Percentiles rank a stretch among this genome's conserved stretches.
These are phyloP conservation scores for Ophiosphaerella narmari DNA, from an alignment of 2,329 filamentous ascomycete genomes.

Conservation along the genomic window DNA sequence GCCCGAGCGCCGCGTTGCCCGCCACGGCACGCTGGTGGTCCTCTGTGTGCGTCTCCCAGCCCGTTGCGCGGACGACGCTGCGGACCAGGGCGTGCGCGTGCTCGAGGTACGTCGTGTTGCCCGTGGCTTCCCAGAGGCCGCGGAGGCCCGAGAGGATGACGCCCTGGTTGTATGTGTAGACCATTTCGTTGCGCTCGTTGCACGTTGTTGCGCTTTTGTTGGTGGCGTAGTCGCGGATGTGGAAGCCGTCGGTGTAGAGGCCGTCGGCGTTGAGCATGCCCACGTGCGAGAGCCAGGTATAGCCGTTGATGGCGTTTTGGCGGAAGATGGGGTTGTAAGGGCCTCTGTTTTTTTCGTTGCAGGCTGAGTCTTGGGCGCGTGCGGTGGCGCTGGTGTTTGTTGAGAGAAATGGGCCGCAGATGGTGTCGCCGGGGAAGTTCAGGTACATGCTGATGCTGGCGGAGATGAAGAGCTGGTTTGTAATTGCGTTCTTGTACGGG, in stretches of 20 bases:
- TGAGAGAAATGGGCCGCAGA: slow-evolving; percentile 68
- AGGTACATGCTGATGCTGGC: slow-evolving; percentile 89
- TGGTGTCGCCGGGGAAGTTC: slow-evolving; percentile 80
- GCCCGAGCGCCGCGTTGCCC: slow-evolving; percentile 70
- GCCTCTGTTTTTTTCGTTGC: slow-evolving; percentile 1
- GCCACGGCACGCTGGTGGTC: background rate
- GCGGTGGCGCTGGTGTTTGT: slow-evolving; percentile 12
- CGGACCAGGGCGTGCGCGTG: slow-evolving; percentile 81
- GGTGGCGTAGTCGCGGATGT: slow-evolving; percentile 68
- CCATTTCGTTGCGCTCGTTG: slow-evolving; percentile 81
- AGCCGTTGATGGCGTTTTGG: slow-evolving; percentile 74
- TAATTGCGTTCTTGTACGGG: slow-evolving; percentile 96
- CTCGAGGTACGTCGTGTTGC: slow-evolving; percentile 69
- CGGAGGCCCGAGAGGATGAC: slow-evolving; percentile 82
- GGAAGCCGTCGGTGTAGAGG: slow-evolving; percentile 85
- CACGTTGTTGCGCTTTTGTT: slow-evolving; percentile 71
- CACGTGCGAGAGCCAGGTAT: slow-evolving; percentile 76
- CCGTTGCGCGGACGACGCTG: slow-evolving; percentile 76
- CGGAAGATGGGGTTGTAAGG: slow-evolving; percentile 67
- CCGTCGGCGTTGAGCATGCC: slow-evolving; percentile 80
- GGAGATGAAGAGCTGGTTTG: slow-evolving; percentile 86
- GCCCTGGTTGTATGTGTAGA: slow-evolving; percentile 96
- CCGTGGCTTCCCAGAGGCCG: slow-evolving; percentile 79
- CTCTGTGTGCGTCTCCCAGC: slow-evolving; percentile 55
- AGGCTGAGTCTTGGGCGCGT: slow-evolving; percentile 14